Evolutionary conservation across 768 basidiomycete species (phyloP).

Genomic region (Lactarius hatsudake): DNA sequence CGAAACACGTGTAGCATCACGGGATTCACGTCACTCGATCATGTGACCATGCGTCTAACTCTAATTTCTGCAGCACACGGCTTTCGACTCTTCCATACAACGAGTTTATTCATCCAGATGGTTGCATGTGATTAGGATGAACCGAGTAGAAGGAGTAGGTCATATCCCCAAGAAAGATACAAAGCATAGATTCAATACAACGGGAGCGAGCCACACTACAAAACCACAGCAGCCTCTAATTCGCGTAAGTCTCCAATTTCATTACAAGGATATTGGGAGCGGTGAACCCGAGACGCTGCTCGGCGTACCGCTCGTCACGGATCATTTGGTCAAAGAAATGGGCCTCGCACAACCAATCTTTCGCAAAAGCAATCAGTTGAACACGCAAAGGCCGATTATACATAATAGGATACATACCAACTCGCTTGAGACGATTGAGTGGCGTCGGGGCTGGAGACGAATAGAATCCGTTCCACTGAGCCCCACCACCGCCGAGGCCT

Average conservation of each 20-base stretch:
- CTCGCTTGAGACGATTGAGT: conserved; percentile 54
- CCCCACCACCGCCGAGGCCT: conserved; percentile 31
- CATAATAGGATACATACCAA: conserved; percentile 46
- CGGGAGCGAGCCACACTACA: neutral
- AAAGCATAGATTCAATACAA: neutral
- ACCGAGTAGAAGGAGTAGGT: neutral
- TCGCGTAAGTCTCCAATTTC: conserved; percentile 47
- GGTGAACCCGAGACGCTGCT: conserved; percentile 63
- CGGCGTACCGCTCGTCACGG: conserved; percentile 58
- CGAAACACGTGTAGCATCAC: conserved; percentile 28
- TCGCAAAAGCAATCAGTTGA: conserved; percentile 2
- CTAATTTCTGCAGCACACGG: neutral
- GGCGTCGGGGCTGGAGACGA: conserved; percentile 44
- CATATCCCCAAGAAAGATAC: neutral
- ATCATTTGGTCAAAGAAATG: conserved; percentile 64
- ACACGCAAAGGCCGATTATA: neutral
- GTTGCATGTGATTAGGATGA: neutral
- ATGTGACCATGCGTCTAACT: conserved; percentile 16
- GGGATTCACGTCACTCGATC: neutral
- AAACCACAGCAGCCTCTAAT: neutral
- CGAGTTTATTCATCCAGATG: too few species aligned
- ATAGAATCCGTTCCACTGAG: conserved; percentile 44
- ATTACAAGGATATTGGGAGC: conserved; percentile 81
- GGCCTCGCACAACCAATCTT: conserved; percentile 78
- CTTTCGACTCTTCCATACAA: neutral